These are phyloP conservation scores for Wallacemonas sp. DNA, from an alignment of 208 protist genomes.

Conservation along the genomic window DNA sequence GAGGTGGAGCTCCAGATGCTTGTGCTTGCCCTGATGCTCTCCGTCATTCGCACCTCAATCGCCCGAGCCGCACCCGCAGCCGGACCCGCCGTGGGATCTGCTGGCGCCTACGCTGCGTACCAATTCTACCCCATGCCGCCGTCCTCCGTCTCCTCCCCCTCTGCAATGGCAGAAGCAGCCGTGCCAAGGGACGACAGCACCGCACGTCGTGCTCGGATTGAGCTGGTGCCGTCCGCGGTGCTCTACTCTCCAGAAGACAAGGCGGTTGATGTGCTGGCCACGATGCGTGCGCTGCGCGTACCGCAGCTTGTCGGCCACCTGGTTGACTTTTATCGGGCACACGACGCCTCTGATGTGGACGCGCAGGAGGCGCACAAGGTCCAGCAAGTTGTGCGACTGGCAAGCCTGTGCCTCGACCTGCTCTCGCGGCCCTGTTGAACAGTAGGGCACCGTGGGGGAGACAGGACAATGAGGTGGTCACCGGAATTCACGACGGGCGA, in stretches of 20 bases:
- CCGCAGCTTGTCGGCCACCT: conserved; percentile 50
- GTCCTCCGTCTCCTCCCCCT: background rate
- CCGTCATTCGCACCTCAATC: conserved; percentile 21
- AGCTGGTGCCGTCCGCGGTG: background rate
- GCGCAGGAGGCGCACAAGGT: conserved; percentile 16
- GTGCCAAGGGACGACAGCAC: too few relatives aligned
- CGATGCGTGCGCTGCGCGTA: conserved; percentile 22
- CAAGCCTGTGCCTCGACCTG: background rate
- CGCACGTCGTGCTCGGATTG: too few relatives aligned
- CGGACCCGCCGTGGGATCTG: too few relatives aligned
- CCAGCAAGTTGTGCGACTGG: background rate
- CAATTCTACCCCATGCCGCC: conserved; percentile 33
- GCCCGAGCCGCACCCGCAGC: background rate
- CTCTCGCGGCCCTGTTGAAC: background rate
- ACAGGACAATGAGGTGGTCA: too few relatives aligned
- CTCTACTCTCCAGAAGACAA: background rate
- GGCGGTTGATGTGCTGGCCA: conserved; percentile 17
- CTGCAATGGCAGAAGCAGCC: too few relatives aligned
- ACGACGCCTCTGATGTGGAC: conserved; percentile 18
- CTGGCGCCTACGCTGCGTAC: conserved; percentile 29
- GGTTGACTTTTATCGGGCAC: conserved; percentile 25
- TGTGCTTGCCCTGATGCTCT: conserved; percentile 43
- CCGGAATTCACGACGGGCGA: too few relatives aligned
- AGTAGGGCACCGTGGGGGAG: too few relatives aligned
- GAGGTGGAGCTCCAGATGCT: conserved; percentile 39